Evolutionary conservation across 805 yeast species (phyloP), one percentile per base, ranked within the genome.

Genomic region (Candida palmyrensis): DNA sequence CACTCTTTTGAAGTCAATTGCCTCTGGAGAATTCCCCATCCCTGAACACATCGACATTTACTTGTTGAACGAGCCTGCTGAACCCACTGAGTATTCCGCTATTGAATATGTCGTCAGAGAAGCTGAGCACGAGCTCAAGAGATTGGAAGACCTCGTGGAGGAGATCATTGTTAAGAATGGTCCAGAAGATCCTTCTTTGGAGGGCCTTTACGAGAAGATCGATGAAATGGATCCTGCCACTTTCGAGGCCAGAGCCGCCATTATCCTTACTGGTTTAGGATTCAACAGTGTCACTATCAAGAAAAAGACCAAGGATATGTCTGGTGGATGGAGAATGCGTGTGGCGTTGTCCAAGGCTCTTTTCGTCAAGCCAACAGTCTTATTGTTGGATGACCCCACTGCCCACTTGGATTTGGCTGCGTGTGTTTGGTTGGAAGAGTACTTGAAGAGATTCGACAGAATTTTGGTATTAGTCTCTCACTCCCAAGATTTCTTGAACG

Each of bases 271-370:
- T 47, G 98, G 98, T 89, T 77, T 92, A 62, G 98, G 98, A 53
- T 92, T 92, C 80, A 85, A 84, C 66, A 55, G 82, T 37, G 65
- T 66, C 46, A 90, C 97, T 37, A 90, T 92, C 55, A 73, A 75
- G 58, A 92, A 92, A 76, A 82, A 81, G 68, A 92, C 98, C 53
- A 89, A 87, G 66, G 97, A 92, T 58, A 92, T 92, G 98, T 87
- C 97, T 57, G 98, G 98, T 77, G 98, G 98, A 61, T 92, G 98
- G 98, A 88, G 88, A 73, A 92, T 92, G 98, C 87, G 98, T 71
- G 98, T 92, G 42, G 97, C 98, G 28, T 73, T 92, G 42, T 96
- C 96, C 40, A 92, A 92, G 68, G 98, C 98, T 19, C 74, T 92
- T 50, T 92, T 92, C 72, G 97, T 92, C 47, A 90, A 92, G 73